Evolutionary conservation across 2,329 filamentous ascomycete genomes (phyloP), one percentile per base, ranked within the genome.

Genomic region (Huntiella abstrusa): DNA sequence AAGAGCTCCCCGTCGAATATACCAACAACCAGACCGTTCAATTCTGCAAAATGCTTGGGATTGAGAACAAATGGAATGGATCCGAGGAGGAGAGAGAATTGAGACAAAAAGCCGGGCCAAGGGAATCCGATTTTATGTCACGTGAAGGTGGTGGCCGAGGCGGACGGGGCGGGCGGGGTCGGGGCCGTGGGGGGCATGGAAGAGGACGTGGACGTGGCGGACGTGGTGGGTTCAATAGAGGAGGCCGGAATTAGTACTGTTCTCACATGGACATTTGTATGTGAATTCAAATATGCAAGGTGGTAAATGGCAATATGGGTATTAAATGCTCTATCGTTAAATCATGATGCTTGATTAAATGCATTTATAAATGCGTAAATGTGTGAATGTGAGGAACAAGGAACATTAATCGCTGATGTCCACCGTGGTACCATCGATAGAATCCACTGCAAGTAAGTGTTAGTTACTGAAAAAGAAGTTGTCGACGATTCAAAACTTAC

Each of bases 11-110:
- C 1, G 64, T 68, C 1, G 87, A 95, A 61, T 88, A 88, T 58
- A 84, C 76, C 3, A 96, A 91, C 56, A 79, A 81, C 10, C 88
- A 96, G 62, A 96, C 86, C 5, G 67, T 65, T n/a, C 62, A 67
- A 3, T 96, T 88, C 57, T 98, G 91, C 60, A 66, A 77, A 47
- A 62, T 96, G 47, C 55, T 96, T 1, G 77, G 72, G 6, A 77
- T 98, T 33, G 64, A 73, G 4, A 93, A 96, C 58, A 68, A 77
- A 7, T 93, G 75, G 66, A 69, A 81, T 54, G 73, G 80, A 2
- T 75, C 64, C n/a, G 71, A 80, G 2, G 77, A 85, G 55, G 83
- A 93, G 58, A 71, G 77, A 43, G 62, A 69, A 80, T 49, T 71
- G 69, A 58, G 62, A 58, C n/a, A 64, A 59, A 16, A 80, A 77